A percentile compares a stretch with the other conserved stretches of the same genome.
These are phyloP conservation scores for Colletotrichum karsti DNA, from an alignment of 2,329 filamentous ascomycete genomes.

Conservation along the genomic window DNA sequence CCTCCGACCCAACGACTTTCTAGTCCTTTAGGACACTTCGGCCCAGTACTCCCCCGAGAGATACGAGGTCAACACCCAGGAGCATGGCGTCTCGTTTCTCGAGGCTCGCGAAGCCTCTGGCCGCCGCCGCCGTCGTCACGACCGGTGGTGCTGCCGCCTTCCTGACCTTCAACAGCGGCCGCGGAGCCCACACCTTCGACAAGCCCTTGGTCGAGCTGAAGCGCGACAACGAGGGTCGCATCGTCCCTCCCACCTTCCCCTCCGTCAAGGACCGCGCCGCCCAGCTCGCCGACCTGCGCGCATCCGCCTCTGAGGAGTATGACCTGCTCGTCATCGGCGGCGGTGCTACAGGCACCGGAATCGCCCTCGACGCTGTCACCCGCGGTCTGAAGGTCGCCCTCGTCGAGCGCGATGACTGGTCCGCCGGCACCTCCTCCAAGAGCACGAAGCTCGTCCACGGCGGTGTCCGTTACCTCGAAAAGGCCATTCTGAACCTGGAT, in stretches of 20 bases:
- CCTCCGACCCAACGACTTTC: background rate
- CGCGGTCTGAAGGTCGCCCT: constrained; percentile 82
- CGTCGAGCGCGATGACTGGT: constrained; percentile 86
- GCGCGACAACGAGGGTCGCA: constrained; percentile 45
- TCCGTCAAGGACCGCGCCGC: constrained; percentile 43
- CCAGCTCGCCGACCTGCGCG: constrained; percentile 50
- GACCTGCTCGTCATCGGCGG: constrained; percentile 83
- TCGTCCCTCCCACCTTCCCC: constrained; percentile 47
- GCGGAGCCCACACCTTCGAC: constrained; percentile 39
- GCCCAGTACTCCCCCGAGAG: background rate
- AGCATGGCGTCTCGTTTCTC: constrained; percentile 45
- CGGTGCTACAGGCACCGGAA: constrained; percentile 81
- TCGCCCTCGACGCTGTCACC: constrained; percentile 83
- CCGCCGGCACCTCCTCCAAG: constrained; percentile 83
- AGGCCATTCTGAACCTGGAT: constrained; percentile 86
- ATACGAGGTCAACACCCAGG: background rate
- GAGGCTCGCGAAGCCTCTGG: constrained; percentile 44
- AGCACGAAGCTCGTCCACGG: constrained; percentile 89
- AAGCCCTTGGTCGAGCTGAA: constrained; percentile 42
- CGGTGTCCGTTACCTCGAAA: constrained; percentile 85
- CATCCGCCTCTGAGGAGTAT: constrained; percentile 64
- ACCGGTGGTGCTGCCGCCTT: constrained; percentile 41
- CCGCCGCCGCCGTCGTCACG: constrained; percentile 35
- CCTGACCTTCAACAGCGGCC: constrained; percentile 34
- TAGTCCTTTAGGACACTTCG: constrained; percentile 4